Evolutionary conservation across 2,329 filamentous ascomycete genomes (phyloP).

Genomic region (Colletotrichum caudatum): DNA sequence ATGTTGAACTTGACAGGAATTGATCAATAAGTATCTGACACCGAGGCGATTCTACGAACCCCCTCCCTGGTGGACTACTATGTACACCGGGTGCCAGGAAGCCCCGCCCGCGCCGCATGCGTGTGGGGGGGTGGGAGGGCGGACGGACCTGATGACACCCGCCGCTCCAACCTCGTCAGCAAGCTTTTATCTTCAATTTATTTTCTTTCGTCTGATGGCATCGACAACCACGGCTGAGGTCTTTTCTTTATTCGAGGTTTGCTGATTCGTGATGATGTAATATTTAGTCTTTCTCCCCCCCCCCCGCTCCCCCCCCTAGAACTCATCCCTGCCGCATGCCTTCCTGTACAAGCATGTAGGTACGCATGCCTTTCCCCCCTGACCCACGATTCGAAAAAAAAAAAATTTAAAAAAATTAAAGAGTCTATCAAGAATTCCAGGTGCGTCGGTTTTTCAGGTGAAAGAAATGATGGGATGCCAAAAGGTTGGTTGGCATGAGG

Average conservation of each 20-base stretch:
- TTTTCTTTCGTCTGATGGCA: background rate
- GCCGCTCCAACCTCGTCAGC: background rate
- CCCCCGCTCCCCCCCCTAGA: too few species aligned
- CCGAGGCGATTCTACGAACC: too few species aligned
- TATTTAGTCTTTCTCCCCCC: background rate
- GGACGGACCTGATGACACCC: background rate
- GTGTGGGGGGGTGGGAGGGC: too few species aligned
- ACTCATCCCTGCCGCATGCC: background rate
- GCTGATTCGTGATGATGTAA: constrained; percentile 10
- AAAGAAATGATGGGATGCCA: background rate
- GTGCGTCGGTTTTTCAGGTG: background rate
- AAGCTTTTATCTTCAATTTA: background rate
- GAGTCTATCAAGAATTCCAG: too few species aligned
- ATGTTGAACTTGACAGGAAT: background rate
- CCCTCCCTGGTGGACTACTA: too few species aligned
- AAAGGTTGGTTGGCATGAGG: background rate
- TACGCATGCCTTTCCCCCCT: background rate
- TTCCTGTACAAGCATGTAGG: too few species aligned
- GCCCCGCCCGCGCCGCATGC: background rate
- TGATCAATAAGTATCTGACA: fast-evolving
- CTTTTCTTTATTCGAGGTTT: background rate
- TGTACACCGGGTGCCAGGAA: too few species aligned
- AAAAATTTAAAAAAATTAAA: background rate
- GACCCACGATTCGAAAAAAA: background rate
- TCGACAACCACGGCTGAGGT: background rate